Evolutionary conservation across 2,329 filamentous ascomycete species (phyloP).

Genomic region (Xylariaceae sp.): DNA sequence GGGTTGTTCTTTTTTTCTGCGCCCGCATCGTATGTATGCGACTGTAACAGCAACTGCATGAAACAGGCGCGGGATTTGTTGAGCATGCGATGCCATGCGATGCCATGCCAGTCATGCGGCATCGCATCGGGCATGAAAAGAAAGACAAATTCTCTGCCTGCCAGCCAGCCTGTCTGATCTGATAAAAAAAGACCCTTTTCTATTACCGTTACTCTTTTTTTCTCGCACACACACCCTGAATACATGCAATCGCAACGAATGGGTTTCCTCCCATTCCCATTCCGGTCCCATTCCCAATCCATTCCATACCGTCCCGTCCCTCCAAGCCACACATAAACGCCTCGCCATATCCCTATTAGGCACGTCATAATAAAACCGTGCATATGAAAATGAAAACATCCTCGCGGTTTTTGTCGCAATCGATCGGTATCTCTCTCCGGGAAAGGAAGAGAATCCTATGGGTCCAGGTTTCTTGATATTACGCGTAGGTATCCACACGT

Average conservation of each 20-base stretch:
- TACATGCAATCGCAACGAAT: conserved; percentile 18
- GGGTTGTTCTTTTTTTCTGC: background rate
- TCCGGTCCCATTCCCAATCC: conserved; percentile 1
- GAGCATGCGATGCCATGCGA: conserved; percentile 8
- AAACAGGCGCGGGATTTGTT: conserved; percentile 2
- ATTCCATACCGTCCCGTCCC: too few relatives aligned
- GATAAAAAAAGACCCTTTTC: conserved; percentile 2
- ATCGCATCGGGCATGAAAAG: too few relatives aligned
- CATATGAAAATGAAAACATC: conserved; percentile 1
- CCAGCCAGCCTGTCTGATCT: too few relatives aligned
- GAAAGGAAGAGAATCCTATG: background rate
- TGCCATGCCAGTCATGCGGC: conserved; percentile 3
- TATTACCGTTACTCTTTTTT: conserved; percentile 24
- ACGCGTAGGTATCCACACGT: background rate
- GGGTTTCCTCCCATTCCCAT: conserved; percentile 4
- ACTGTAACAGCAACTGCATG: conserved; percentile 5
- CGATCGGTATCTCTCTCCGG: background rate
- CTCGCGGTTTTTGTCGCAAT: background rate
- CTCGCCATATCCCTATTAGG: conserved; percentile 18
- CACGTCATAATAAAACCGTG: conserved; percentile 10
- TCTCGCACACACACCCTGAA: background rate
- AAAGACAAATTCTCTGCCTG: too few relatives aligned
- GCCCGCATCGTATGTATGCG: conserved; percentile 9
- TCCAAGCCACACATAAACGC: conserved; percentile 19
- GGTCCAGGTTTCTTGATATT: background rate